Evolutionary conservation across 768 basidiomycete genomes (phyloP), one percentile per base, ranked within the genome.

Genomic region (Mycena sanguinolenta): DNA sequence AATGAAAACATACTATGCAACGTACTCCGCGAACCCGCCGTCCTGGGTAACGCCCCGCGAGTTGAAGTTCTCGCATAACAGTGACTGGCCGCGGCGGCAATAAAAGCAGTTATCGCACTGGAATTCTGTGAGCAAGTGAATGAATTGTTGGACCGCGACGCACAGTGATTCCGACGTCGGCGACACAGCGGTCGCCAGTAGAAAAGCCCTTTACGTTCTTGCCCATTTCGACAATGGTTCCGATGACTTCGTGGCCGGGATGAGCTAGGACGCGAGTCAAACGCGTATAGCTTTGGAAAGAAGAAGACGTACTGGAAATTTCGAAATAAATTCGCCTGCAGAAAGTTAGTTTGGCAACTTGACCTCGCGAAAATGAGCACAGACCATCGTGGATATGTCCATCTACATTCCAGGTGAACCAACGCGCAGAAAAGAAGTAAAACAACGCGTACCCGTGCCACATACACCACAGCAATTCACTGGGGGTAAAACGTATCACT

Each of bases 21-120:
- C 89, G 82, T 95, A 96, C 77, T 96, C 95, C 10, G 95, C 94
- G 77, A 97, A 97, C 30, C 94, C 95, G 66, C 95, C 95, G 71
- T 93, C 90, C 74, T 88, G 82, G 23, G 91, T 93, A 53, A 96
- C 92, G 57, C 95, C 96, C 16, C 91, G 88, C 8, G 92, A 88
- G 65, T 90, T 85, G 81, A 95, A 96, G 83, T 94, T 86, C 79
- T 96, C 95, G 81, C 96, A 97, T 64, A 95, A 82, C 13, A 96
- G 84, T 23, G 89, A 87, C 76, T 94, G 83, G n/a, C 95, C 95
- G 52, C 94, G 88, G 60, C 94, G 89, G 80, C 96, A 97, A 82
- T 90, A 95, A 82, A 95, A 95, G 80, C 95, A 97, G 68, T 84
- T 86, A 10, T 90, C 92, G 82, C 95, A 96, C 93, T 95, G 73